These are phyloP conservation scores for Rugonectria rugulosa DNA, from an alignment of 2,329 filamentous ascomycete genomes.

Conservation along the genomic window DNA sequence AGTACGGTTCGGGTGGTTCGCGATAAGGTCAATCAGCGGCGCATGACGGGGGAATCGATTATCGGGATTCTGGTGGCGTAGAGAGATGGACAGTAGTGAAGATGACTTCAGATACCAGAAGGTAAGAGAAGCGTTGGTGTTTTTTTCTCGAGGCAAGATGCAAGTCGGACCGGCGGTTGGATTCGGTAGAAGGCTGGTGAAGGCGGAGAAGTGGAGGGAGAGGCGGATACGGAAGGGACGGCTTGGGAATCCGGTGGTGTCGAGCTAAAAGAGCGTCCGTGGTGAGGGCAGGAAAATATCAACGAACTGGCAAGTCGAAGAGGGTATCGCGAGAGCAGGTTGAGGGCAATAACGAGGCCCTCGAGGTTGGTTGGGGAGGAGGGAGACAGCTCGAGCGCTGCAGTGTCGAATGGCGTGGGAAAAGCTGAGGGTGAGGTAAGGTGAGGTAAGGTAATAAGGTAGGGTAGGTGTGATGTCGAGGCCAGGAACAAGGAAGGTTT, in stretches of 20 bases:
- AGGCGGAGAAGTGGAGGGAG: constrained; percentile 26
- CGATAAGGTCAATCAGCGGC: constrained; percentile 32
- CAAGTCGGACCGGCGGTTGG: constrained; percentile 16
- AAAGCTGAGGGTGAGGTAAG: constrained; percentile 3
- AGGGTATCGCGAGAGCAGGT: not conserved
- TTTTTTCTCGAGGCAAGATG: constrained; percentile 11
- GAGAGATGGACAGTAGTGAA: constrained; percentile 18
- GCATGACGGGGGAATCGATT: constrained; percentile 34
- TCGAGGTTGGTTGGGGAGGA: not conserved
- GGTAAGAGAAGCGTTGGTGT: constrained; percentile 4
- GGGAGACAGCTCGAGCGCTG: not conserved
- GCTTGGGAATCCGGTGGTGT: constrained; percentile 28
- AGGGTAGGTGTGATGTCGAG: too few relatives aligned
- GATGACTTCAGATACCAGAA: not conserved
- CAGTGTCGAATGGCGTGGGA: constrained; percentile 14
- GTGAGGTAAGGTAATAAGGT: too few relatives aligned
- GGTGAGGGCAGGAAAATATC: not conserved
- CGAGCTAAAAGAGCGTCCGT: constrained; percentile 13
- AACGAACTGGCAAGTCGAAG: constrained; percentile 1
- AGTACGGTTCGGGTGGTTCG: constrained; percentile 27
- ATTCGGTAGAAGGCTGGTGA: constrained; percentile 29
- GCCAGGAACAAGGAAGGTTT: constrained; percentile 21
- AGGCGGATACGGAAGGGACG: constrained; percentile 27
- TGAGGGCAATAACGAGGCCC: not conserved
- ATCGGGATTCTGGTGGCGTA: constrained; percentile 23